phyloP scores from a whole-genome alignment of 2,329 filamentous ascomycete species.

The Geosmithia putterillii region DNA sequence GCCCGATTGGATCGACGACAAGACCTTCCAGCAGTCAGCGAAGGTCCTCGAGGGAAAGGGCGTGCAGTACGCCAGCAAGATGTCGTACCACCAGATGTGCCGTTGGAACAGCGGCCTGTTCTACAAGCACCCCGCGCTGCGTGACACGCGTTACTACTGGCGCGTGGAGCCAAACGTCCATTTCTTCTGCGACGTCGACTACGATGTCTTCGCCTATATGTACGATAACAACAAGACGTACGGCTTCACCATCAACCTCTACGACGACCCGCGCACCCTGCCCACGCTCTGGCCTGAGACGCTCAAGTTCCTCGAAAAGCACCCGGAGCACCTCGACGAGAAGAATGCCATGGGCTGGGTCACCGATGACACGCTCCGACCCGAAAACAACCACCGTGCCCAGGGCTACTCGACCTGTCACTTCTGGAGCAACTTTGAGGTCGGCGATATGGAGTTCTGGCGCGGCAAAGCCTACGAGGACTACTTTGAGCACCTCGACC shows the following conservation, averaged over 20 bases:
- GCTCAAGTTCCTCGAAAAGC: slow-evolving; percentile 73
- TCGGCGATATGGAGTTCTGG: slow-evolving; percentile 89
- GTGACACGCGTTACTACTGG: slow-evolving; percentile 86
- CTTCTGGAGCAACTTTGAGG: slow-evolving; percentile 99
- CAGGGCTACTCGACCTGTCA: slow-evolving; percentile 97
- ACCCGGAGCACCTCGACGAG: slow-evolving; percentile 67
- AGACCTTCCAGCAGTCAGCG: slow-evolving; percentile 75
- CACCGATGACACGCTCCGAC: slow-evolving; percentile 63
- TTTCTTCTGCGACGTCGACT: slow-evolving; percentile 98
- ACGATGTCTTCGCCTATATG: slow-evolving; percentile 98
- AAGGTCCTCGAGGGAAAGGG: slow-evolving; percentile 70
- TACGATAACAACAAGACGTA: slow-evolving; percentile 97
- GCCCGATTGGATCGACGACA: slow-evolving; percentile 82
- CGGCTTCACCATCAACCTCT: slow-evolving; percentile 95
- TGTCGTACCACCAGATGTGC: slow-evolving; percentile 98
- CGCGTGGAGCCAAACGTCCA: slow-evolving; percentile 96
- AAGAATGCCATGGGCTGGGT: slow-evolving; percentile 87
- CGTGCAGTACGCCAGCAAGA: slow-evolving; percentile 80
- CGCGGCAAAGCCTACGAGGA: slow-evolving; percentile 81
- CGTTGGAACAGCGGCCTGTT: slow-evolving; percentile 98
- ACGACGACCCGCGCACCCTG: slow-evolving; percentile 80
- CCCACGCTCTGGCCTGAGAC: slow-evolving; percentile 93
- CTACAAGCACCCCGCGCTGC: slow-evolving; percentile 86
- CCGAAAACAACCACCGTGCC: slow-evolving; percentile 67
- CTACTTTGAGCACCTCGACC: slow-evolving; percentile 95